A percentile compares a stretch with the other conserved stretches of the same genome.
Conservation (phyloP, 495 filamentous ascomycete genomes). For the Monascus purpureus region DNA sequence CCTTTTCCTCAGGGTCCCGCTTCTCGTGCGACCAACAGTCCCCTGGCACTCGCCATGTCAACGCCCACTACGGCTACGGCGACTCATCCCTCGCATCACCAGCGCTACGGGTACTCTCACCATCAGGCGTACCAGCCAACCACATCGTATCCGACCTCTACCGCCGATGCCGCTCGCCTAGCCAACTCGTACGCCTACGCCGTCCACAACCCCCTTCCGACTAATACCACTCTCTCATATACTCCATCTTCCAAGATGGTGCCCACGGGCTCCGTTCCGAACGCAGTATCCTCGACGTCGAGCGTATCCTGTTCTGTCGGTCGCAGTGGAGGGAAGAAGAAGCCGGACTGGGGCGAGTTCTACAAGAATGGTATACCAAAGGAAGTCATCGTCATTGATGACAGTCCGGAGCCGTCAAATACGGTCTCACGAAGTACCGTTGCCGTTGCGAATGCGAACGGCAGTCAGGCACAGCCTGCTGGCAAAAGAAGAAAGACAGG, state of each 20-base stretch:
- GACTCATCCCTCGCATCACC: conserved; percentile 58
- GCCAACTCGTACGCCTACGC: conserved; percentile 34
- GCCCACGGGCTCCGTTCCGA: conserved; percentile 21
- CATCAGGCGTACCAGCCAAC: conserved; percentile 46
- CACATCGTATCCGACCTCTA: conserved; percentile 38
- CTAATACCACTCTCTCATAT: conserved; percentile 26
- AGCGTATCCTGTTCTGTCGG: conserved; percentile 32
- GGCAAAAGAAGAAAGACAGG: conserved; percentile 54
- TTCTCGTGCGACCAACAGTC: conserved; percentile 21
- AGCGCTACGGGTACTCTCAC: conserved; percentile 55
- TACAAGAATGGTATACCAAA: conserved; percentile 88
- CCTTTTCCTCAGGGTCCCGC: conserved; percentile 53
- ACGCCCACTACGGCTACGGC: conserved; percentile 72
- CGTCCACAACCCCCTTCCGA: conserved; percentile 28
- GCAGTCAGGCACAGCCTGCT: conserved; percentile 34
- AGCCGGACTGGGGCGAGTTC: conserved; percentile 76
- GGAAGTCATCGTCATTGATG: conserved; percentile 92
- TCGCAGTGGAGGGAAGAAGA: conserved; percentile 42
- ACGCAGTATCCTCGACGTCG: conserved; percentile 15
- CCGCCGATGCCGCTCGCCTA: conserved; percentile 37
- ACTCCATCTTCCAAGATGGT: conserved; percentile 20
- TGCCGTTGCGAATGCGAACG: conserved; percentile 11
- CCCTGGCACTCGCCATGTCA: conserved; percentile 51
- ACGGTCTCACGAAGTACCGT: conserved; percentile 14
- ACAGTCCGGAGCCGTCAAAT: conserved; percentile 49